These are phyloP conservation scores for Russula dissimulans DNA, from an alignment of 768 basidiomycete genomes.

Conservation along the genomic window DNA sequence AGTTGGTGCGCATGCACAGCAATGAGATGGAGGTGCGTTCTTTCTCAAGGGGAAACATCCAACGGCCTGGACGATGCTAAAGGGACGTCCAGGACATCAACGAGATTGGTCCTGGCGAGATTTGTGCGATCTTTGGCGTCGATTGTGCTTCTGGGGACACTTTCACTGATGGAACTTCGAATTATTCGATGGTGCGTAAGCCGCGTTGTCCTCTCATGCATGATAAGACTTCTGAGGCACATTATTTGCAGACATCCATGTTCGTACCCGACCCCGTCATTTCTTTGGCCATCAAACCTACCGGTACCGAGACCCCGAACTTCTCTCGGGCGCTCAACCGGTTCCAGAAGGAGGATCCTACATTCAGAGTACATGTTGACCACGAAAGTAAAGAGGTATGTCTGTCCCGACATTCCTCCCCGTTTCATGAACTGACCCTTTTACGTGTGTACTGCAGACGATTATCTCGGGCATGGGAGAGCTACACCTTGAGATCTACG, in stretches of 20 bases:
- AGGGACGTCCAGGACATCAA: conserved; percentile 65
- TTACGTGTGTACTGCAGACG: conserved; percentile 43
- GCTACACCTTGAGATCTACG: conserved; percentile 96
- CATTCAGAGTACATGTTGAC: conserved; percentile 96
- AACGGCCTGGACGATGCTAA: not conserved
- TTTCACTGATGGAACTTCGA: conserved; percentile 87
- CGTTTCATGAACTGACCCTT: not conserved
- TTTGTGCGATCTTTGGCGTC: conserved; percentile 98
- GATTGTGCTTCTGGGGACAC: conserved; percentile 98
- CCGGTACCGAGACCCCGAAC: conserved; percentile 88
- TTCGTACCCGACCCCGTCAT: conserved; percentile 98
- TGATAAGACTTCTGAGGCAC: not conserved
- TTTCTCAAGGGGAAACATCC: not conserved
- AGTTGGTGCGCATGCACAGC: conserved; percentile 95
- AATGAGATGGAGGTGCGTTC: conserved; percentile 91
- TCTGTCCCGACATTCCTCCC: conserved; percentile 4
- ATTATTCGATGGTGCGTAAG: conserved; percentile 80
- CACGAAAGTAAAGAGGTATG: conserved; percentile 83
- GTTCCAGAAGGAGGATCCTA: conserved; percentile 98
- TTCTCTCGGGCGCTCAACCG: conserved; percentile 95
- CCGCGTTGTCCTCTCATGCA: not conserved
- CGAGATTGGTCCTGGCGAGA: conserved; percentile 92
- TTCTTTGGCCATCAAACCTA: conserved; percentile 86
- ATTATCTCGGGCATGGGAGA: conserved; percentile 99
- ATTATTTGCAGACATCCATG: conserved; percentile 74